Evolutionary conservation across 441 rosid genomes (phyloP).

Genomic region (Pelargonium australe): DNA sequence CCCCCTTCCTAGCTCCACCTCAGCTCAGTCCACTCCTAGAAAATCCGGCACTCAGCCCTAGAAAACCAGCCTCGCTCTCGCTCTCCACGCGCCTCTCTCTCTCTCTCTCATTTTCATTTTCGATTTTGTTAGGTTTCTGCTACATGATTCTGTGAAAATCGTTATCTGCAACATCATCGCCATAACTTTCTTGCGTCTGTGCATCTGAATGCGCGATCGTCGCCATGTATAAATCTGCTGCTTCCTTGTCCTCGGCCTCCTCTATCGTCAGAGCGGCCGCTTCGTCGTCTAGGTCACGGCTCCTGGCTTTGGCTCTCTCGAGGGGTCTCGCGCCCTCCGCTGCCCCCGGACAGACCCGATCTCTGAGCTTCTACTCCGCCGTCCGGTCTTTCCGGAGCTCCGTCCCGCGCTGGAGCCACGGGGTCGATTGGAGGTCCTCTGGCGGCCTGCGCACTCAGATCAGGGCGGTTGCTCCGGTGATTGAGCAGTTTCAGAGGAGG

Average conservation of each 20-base stretch:
- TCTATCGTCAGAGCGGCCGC: conserved; percentile 51
- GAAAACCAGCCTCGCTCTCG: conserved; percentile 29
- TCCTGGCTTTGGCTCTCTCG: conserved; percentile 18
- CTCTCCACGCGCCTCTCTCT: conserved; percentile 43
- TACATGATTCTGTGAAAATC: too few species aligned
- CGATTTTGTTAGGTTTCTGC: conserved; percentile 14
- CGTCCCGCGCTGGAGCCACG: conserved; percentile 67
- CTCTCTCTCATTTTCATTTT: conserved; percentile 12
- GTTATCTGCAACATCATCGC: not conserved
- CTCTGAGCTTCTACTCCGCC: conserved; percentile 48
- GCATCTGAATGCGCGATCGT: conserved; percentile 32
- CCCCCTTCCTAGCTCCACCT: not conserved
- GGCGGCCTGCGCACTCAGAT: conserved; percentile 56
- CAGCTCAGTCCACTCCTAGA: conserved; percentile 11
- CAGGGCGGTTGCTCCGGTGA: conserved; percentile 48
- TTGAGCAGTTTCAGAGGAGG: conserved; percentile 58
- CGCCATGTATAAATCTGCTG: conserved; percentile 58
- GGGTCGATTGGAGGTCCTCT: conserved; percentile 59
- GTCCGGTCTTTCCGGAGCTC: conserved; percentile 47
- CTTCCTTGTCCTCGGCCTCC: conserved; percentile 46
- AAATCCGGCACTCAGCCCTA: conserved; percentile 38
- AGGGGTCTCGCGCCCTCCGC: conserved; percentile 13
- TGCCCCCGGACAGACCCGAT: conserved; percentile 32
- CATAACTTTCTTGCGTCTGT: not conserved
- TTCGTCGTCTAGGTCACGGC: conserved; percentile 26